Percentiles rank a stretch among this genome's conserved stretches.
Conservation (phyloP, 371 early-diverging fungal genomes). For the Mucor irregularis region DNA sequence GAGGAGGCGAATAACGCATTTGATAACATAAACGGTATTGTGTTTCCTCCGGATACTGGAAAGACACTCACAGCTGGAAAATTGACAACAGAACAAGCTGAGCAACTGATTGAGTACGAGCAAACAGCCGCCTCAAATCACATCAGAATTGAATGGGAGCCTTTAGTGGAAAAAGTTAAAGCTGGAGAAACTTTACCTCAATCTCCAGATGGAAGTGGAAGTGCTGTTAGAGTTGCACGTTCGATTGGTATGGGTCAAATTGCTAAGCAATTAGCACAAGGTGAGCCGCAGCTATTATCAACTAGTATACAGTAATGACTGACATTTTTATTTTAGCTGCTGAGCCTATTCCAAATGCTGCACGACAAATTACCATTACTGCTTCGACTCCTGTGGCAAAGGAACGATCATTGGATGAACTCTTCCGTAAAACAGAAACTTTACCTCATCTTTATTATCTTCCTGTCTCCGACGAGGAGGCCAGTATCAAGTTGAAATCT, state of each 20-base stretch:
- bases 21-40: constrained; percentile 53
- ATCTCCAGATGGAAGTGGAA: constrained; percentile 18
- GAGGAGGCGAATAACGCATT: constrained; percentile 57
- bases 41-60: constrained; percentile 73
- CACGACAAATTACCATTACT: background rate
- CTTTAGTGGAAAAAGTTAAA: constrained; percentile 20
- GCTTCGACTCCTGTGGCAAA: constrained; percentile 14
- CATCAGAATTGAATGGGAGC: constrained; percentile 43
- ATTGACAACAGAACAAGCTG: constrained; percentile 58
- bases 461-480: constrained; percentile 43
- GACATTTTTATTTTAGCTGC: background rate
- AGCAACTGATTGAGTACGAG: constrained; percentile 58
- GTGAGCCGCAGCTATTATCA: constrained; percentile 11
- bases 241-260: constrained; percentile 41
- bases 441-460: constrained; percentile 57
- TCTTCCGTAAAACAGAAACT: constrained; percentile 54
- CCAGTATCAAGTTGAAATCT: constrained; percentile 28
- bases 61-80: constrained; percentile 56
- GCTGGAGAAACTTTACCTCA: constrained; percentile 14
- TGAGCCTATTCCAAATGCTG: background rate
- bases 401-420: constrained; percentile 45
- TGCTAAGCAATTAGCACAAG: constrained; percentile 43
- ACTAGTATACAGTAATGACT: background rate
- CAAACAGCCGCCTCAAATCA: constrained; percentile 57
- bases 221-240: constrained; percentile 22